Percentiles rank a stretch among this genome's conserved stretches.
phyloP scores from a whole-genome alignment of 1,284 basidiomycete species.

The Austroboletus novae-zelandiae region DNA sequence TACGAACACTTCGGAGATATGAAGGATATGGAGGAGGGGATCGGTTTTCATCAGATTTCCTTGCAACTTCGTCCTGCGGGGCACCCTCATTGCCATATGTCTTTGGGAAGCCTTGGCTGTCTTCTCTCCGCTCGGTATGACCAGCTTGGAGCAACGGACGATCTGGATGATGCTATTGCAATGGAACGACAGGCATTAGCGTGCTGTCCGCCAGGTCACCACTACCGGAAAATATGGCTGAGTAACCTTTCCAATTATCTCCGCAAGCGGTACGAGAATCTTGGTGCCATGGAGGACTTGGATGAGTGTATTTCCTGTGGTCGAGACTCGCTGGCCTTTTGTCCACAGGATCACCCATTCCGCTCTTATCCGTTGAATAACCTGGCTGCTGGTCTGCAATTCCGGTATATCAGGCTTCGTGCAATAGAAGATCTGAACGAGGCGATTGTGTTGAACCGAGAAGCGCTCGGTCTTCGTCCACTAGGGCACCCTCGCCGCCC shows the following conservation, averaged over 20 bases:
- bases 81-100: background rate
- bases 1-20: background rate
- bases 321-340: too few species aligned
- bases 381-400: too few species aligned
- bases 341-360: too few species aligned
- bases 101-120: background rate
- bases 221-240: background rate
- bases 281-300: too few species aligned
- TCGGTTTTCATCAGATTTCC: background rate
- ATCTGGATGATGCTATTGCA: background rate
- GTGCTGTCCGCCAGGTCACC: background rate
- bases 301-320: too few species aligned
- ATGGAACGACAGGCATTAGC: background rate
- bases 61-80: background rate
- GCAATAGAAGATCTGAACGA: background rate
- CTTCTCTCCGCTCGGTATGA: background rate
- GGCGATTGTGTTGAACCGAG: background rate
- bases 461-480: too few species aligned
- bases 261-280: too few species aligned
- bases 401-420: too few species aligned
- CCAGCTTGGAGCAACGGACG: background rate
- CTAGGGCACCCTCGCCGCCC: too few species aligned
- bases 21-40: background rate
- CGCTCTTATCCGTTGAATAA: too few species aligned
- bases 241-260: background rate